Evolutionary conservation across 2,329 filamentous ascomycete genomes (phyloP).

Genomic region (Monilinia polystroma): DNA sequence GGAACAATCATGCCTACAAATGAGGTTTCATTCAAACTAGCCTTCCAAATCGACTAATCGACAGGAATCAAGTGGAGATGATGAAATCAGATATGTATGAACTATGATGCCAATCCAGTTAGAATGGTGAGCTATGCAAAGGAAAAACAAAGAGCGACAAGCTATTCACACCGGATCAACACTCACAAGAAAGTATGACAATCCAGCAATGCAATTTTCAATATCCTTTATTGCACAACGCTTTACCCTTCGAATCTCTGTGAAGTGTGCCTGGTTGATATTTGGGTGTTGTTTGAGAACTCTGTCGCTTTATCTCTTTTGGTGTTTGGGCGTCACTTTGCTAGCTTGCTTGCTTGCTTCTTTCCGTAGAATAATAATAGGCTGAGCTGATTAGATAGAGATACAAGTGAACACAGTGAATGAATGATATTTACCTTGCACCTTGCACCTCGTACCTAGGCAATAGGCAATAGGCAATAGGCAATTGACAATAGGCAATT

Average conservation of each 20-base stretch:
- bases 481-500: too few species aligned
- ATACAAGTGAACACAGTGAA: too few species aligned
- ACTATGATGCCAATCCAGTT: conserved; percentile 4
- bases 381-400: too few species aligned
- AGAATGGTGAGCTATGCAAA: background rate
- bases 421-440: too few species aligned
- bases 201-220: background rate
- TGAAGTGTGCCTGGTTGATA: background rate
- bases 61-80: background rate
- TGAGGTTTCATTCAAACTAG: conserved; percentile 1
- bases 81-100: background rate
- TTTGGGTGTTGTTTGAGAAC: background rate
- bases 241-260: background rate
- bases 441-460: too few species aligned
- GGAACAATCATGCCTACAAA: background rate
- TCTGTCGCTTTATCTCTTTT: background rate
- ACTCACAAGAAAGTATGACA: background rate
- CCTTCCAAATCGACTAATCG: background rate
- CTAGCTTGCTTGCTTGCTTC: background rate
- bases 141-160: background rate
- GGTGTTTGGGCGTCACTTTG: background rate
- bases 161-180: background rate
- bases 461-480: too few species aligned
- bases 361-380: background rate
- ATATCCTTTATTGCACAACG: background rate